These are phyloP conservation scores for Flaveria robusta DNA, from an alignment of 129 eudicot species.

Conservation along the genomic window DNA sequence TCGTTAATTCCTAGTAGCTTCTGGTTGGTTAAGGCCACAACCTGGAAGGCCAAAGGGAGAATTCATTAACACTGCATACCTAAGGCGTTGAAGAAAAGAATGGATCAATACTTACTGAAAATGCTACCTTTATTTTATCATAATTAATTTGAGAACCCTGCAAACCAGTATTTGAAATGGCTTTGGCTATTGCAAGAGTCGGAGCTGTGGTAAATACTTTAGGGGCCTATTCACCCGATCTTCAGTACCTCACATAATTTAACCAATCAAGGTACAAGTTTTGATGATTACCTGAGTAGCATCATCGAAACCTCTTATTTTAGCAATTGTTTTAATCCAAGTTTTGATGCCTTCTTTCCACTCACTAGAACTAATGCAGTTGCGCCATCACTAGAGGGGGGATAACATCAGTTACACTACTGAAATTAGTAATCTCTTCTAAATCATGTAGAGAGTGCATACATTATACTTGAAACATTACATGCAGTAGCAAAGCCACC, in stretches of 20 bases:
- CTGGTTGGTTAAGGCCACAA: slow-evolving; percentile 91
- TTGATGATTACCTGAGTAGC: slow-evolving; percentile 79
- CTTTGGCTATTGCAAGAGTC: slow-evolving; percentile 89
- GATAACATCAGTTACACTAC: too few relatives aligned
- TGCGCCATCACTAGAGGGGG: slow-evolving; percentile 80
- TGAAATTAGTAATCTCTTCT: not conserved
- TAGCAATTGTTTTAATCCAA: slow-evolving; percentile 74
- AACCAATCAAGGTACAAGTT: slow-evolving; percentile 14
- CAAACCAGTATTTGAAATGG: slow-evolving; percentile 83
- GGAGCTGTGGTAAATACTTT: slow-evolving; percentile 93
- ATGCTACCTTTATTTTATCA: slow-evolving; percentile 92
- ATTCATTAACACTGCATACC: slow-evolving; percentile 46
- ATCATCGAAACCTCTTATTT: slow-evolving; percentile 78
- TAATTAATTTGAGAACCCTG: slow-evolving; percentile 70
- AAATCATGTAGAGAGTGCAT: not conserved
- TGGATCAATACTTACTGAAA: slow-evolving; percentile 59
- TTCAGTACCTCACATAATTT: not conserved
- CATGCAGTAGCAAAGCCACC: slow-evolving; percentile 97
- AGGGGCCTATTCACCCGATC: slow-evolving; percentile 60
- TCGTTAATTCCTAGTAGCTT: slow-evolving; percentile 68
- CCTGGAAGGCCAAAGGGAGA: slow-evolving; percentile 60
- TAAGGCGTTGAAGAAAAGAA: slow-evolving; percentile 21
- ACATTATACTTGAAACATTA: slow-evolving; percentile 93
- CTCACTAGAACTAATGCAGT: slow-evolving; percentile 94
- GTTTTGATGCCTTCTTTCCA: slow-evolving; percentile 75